Base-by-base conservation (phyloP, 192 early-diverging fungal genomes). In the Phycomyces blakesleeanus region DNA sequence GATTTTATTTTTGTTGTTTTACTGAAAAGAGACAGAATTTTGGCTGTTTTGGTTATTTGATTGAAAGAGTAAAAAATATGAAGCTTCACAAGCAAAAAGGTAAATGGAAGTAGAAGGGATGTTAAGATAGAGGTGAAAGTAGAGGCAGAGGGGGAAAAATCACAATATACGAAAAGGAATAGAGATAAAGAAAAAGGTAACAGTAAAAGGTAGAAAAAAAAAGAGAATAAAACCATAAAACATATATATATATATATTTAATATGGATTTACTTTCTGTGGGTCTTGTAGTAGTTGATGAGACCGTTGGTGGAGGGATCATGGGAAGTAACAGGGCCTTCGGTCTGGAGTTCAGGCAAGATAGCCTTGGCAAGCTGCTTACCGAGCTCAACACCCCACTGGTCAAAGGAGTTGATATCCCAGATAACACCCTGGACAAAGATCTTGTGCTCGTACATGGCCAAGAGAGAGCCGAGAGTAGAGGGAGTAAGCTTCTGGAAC, bases 371-470 rank as follows among this genome's bases (percentile, higher is more conserved):
- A 55, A 99, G 81, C 76, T 97, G 95, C 85, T 99, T 99, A 70
- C 97, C 97, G 41, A 98, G 87, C 79, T 99, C 97, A 54, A 99
- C 97, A 61, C 90, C 88, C 81, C 89, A 90, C 82, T 97, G 96
- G 68, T 97, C 95, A 71, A 91, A 98, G 39, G 91, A 93, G 84
- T 99, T 99, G 76, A 99, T 91, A 74, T 92, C 83, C 96, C 96
- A 99, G 67, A 99, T 88, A 29, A 93, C 89, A 55, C 97, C 96
- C 78, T 99, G 97, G 15, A 91, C 91, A 74, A 99, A 99, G 72
- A 99, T 99, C 87, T 99, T 99, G 88, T 99, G 97, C 81, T 99
- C 97, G 71, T 99, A 99, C 76, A 99, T 71, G 21, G 96, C 93
- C 78, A 99, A 91, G 67, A 99, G 72, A n/a, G 84, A 78, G 20